Evolutionary conservation across 805 yeast genomes (phyloP), one percentile per base, ranked within the genome.

Genomic region (Candida corydali): DNA sequence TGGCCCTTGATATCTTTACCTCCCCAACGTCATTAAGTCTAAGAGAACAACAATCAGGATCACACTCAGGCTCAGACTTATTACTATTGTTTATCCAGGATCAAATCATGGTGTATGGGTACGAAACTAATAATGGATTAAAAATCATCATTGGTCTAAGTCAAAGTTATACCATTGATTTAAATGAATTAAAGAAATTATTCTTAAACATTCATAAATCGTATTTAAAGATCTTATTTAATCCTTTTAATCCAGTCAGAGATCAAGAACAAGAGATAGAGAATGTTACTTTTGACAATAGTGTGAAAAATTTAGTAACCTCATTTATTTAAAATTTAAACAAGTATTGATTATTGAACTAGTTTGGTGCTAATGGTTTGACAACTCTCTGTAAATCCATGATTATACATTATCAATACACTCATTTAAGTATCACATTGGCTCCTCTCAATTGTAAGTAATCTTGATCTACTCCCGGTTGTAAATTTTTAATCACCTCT

Each of bases 401-500:
- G n/a, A n/a, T n/a, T n/a, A n/a, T n/a, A n/a, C n/a, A n/a, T n/a
- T n/a, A n/a, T n/a, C n/a, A n/a, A n/a, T n/a, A n/a, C n/a, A n/a
- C n/a, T n/a, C 45, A 67, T 55, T 84, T 80, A 55, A 89, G 68
- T 7, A 91, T 77, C 12, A 89, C 87, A 55, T 91, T 85, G 26
- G 96, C 98, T 36, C 85, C 86, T 49, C 98, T 73, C 42, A 91
- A 65, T 45, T 84, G 84, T 52, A 91, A 67, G 55, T 88, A 91
- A 58, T 88, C 94, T 61, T 91, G 98, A 59, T 91, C 97, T 19
- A 84, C 83, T 17, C 96, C 96, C 3, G 94, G 86, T 1, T 88
- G 82, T 79, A 91, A 77, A 44, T 78, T 77, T 55, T 78, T 78
- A 24, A 86, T 82, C 24, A 82, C 69, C 32, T 81, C 85, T 46